These are phyloP conservation scores for Schrenkiella parvula DNA, from an alignment of 345 rosid genomes.

Conservation along the genomic window DNA sequence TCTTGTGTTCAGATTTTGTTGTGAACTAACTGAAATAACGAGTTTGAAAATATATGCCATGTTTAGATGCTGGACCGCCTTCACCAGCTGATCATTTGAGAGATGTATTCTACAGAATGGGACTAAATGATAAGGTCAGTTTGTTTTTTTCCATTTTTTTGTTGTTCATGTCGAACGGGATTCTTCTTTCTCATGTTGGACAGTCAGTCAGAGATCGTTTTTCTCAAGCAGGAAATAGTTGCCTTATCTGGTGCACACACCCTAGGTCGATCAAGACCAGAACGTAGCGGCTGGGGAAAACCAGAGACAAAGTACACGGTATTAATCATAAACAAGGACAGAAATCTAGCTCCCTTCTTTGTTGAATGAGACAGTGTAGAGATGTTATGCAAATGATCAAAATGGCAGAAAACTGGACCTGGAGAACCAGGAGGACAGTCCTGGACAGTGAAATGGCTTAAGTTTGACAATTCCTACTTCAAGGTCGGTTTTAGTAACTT, in stretches of 20 bases:
- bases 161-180: neutral
- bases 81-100: constrained; percentile 82
- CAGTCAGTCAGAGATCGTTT: neutral
- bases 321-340: neutral
- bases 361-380: neutral
- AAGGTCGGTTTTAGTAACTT: constrained; percentile 50
- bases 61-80: constrained; percentile 85
- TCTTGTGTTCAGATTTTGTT: neutral
- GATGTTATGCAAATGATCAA: constrained; percentile 1
- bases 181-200: neutral
- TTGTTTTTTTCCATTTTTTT: neutral
- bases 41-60: neutral
- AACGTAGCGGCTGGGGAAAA: constrained; percentile 96
- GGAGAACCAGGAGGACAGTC: constrained; percentile 99
- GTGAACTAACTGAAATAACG: neutral
- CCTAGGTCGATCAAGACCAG: constrained; percentile 90
- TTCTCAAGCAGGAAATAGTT: constrained; percentile 69
- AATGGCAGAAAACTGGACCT: constrained; percentile 81
- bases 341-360: neutral
- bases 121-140: constrained; percentile 75
- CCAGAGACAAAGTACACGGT: constrained; percentile 96
- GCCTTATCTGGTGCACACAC: constrained; percentile 98
- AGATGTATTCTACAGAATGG: constrained; percentile 90
- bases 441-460: constrained; percentile 93
- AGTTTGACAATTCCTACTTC: constrained; percentile 94